A percentile compares a stretch with the other conserved stretches of the same genome.
phyloP scores from a whole-genome alignment of 768 basidiomycete genomes.

The Terana coerulea region DNA sequence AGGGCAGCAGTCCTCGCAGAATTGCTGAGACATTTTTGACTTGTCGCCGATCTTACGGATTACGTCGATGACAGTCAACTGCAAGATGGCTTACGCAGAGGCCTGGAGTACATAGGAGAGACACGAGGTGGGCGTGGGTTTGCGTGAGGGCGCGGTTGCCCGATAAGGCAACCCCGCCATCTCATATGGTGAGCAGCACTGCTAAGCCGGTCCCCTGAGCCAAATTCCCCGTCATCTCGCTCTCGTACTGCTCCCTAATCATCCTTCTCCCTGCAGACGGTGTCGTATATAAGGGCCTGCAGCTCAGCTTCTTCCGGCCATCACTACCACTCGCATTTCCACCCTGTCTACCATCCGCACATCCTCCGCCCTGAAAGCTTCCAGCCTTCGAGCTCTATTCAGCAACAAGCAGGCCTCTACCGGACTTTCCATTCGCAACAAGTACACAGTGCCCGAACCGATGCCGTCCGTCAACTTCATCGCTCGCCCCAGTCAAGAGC shows the following conservation, averaged over 20 bases:
- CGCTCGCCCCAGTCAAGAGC: constrained; percentile 35
- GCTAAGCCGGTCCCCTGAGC: background rate
- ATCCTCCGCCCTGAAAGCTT: background rate
- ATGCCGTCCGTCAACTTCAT: constrained; percentile 27
- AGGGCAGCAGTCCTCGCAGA: too few species aligned
- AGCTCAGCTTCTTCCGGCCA: background rate
- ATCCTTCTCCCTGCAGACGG: background rate
- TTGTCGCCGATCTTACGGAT: too few species aligned
- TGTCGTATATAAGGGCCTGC: background rate
- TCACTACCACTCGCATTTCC: background rate
- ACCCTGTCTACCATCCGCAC: background rate
- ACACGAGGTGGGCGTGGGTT: constrained; percentile 7
- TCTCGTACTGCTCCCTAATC: background rate
- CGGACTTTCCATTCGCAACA: background rate
- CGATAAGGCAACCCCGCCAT: constrained; percentile 4
- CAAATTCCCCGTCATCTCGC: constrained; percentile 1
- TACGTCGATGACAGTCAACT: too few species aligned
- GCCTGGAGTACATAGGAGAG: background rate
- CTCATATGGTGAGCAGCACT: background rate
- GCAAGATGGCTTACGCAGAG: too few species aligned
- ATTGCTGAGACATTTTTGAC: too few species aligned
- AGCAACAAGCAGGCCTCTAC: background rate
- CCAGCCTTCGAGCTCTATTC: constrained; percentile 3
- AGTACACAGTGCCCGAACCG: too few species aligned
- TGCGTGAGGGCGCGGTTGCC: constrained; percentile 16